Conservation (phyloP, 805 yeast species). For the Yarrowia deformans region DNA sequence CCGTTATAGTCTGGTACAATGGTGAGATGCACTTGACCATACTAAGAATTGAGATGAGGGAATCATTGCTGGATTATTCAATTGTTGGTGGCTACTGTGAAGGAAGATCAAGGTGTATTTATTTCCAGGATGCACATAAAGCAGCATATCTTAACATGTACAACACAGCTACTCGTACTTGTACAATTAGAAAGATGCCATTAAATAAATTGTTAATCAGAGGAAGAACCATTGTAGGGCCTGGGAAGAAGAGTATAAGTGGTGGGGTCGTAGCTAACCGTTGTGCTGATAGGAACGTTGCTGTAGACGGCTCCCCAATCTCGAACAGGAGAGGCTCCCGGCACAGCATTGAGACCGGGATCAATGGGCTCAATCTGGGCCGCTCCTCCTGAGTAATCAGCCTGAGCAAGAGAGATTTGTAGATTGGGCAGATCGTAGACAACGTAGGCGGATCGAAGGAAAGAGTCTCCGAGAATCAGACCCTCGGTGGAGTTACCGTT, state of each 20-base stretch:
- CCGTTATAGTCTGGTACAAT: too few relatives aligned
- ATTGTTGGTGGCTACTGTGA: too few relatives aligned
- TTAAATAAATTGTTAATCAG: too few relatives aligned
- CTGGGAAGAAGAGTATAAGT: conserved; percentile 6
- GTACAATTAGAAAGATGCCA: too few relatives aligned
- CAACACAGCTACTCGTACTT: too few relatives aligned
- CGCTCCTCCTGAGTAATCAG: conserved; percentile 44
- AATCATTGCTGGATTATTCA: too few relatives aligned
- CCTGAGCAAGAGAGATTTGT: conserved; percentile 64
- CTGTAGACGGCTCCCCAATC: conserved; percentile 4
- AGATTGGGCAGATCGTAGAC: conserved; percentile 68
- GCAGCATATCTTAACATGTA: too few relatives aligned
- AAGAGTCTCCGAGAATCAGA: conserved; percentile 62
- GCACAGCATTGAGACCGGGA: conserved; percentile 17
- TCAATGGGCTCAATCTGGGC: conserved; percentile 21
- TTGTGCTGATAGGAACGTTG: conserved; percentile 3
- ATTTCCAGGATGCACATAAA: too few relatives aligned
- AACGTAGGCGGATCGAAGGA: conserved; percentile 67
- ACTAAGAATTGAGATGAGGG: too few relatives aligned
- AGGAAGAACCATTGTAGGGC: background rate
- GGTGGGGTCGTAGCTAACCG: conserved; percentile 8
- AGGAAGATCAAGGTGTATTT: too few relatives aligned
- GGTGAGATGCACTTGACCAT: too few relatives aligned
- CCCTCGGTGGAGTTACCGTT: conserved; percentile 51
- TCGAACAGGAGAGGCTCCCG: conserved; percentile 21